phyloP scores from a whole-genome alignment of 1,139 yeast genomes.

The Lodderomyces parapsilosis region DNA sequence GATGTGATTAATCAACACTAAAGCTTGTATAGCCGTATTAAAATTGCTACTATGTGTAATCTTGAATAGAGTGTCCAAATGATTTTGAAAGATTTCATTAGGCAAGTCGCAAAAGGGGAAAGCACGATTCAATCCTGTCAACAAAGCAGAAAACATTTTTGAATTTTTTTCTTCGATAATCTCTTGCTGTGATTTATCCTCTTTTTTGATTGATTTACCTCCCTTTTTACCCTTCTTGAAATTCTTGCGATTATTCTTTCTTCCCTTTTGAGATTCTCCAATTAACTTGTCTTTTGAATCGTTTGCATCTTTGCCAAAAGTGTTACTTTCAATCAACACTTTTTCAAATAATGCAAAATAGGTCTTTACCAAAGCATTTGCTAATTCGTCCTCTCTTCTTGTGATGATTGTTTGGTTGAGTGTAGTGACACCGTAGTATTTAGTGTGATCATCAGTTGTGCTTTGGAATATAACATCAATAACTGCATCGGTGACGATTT shows the following conservation, averaged over 20 bases:
- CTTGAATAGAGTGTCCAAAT: slow-evolving; percentile 79
- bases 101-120: slow-evolving; percentile 88
- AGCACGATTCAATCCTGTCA: slow-evolving; percentile 95
- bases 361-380: slow-evolving; percentile 78
- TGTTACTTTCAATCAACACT: slow-evolving; percentile 67
- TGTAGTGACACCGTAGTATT: slow-evolving; percentile 84
- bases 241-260: slow-evolving; percentile 53
- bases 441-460: slow-evolving; percentile 79
- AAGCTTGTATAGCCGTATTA: slow-evolving; percentile 91
- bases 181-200: slow-evolving; percentile 66
- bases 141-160: slow-evolving; percentile 82
- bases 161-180: slow-evolving; percentile 81
- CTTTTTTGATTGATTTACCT: slow-evolving; percentile 70
- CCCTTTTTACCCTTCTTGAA: slow-evolving; percentile 66
- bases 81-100: slow-evolving; percentile 67
- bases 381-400: slow-evolving; percentile 69
- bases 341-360: slow-evolving; percentile 88
- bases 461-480: slow-evolving; percentile 73
- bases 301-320: slow-evolving; percentile 20
- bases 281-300: slow-evolving; percentile 28
- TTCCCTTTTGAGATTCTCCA: slow-evolving; percentile 47
- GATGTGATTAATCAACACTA: slow-evolving; percentile 80
- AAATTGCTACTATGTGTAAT: slow-evolving; percentile 94
- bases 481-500: slow-evolving; percentile 72
- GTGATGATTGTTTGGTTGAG: slow-evolving; percentile 90